Conservation (phyloP, 805 yeast genomes). For the Candida dajiaensis region DNA sequence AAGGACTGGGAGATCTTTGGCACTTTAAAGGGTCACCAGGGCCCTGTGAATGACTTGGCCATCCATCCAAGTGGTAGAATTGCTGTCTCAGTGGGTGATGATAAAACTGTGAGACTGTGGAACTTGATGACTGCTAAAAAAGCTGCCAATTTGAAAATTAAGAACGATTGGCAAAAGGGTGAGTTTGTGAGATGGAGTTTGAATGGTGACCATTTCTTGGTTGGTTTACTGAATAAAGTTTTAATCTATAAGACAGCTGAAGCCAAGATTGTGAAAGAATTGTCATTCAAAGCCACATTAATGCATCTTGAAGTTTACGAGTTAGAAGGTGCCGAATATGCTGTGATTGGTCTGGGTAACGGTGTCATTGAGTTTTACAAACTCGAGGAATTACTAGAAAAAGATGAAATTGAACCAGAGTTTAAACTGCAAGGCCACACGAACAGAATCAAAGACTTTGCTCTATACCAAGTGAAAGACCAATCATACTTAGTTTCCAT, state of each 20-base stretch:
- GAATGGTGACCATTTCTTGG: constrained; percentile 65
- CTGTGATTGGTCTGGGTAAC: constrained; percentile 63
- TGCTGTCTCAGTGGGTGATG: constrained; percentile 85
- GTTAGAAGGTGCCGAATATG: constrained; percentile 45
- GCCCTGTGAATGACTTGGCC: constrained; percentile 75
- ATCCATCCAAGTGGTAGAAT: constrained; percentile 88
- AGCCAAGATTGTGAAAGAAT: constrained; percentile 51
- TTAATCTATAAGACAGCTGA: constrained; percentile 58
- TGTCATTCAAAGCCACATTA: constrained; percentile 48
- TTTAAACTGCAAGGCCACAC: constrained; percentile 76
- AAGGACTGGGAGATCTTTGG: constrained; percentile 96
- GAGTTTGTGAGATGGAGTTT: constrained; percentile 63
- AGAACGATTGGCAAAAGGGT: constrained; percentile 61
- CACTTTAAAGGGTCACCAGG: constrained; percentile 81
- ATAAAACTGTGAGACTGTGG: constrained; percentile 84
- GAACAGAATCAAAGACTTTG: constrained; percentile 76
- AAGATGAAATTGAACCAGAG: constrained; percentile 33
- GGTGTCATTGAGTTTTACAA: constrained; percentile 63
- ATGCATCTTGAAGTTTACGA: constrained; percentile 58
- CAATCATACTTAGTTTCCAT: constrained; percentile 64
- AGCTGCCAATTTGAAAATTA: constrained; percentile 76
- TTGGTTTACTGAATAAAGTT: constrained; percentile 64
- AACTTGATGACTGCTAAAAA: constrained; percentile 94
- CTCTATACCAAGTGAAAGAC: constrained; percentile 34
- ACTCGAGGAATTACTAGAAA: constrained; percentile 28